Conservation (phyloP, 2,329 filamentous ascomycete genomes). For the Alternaria arbusti region DNA sequence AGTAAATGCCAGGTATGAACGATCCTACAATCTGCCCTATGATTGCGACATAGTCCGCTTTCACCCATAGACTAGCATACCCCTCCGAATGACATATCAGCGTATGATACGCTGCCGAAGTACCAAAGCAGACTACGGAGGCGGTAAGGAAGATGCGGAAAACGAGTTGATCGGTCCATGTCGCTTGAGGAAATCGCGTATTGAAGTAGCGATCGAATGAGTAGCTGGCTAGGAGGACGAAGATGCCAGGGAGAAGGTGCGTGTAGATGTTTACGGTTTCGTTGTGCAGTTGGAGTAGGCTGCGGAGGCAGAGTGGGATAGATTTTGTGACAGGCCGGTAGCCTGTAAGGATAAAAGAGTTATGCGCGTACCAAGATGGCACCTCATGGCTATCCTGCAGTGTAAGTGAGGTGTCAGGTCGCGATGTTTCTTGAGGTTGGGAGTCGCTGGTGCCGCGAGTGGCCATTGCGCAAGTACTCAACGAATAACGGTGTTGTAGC, state of each 20-base stretch:
- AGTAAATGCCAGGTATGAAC: conserved; percentile 78
- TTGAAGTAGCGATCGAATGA: conserved; percentile 16
- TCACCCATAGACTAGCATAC: conserved; percentile 81
- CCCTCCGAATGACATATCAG: conserved; percentile 78
- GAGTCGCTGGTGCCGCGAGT: neutral
- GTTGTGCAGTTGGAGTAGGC: conserved; percentile 67
- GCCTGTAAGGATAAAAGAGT: conserved; percentile 59
- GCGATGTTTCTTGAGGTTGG: neutral
- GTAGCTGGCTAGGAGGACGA: conserved; percentile 13
- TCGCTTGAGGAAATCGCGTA: conserved; percentile 12
- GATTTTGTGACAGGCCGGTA: conserved; percentile 68
- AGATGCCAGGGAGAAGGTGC: conserved; percentile 57
- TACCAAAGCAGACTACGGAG: conserved; percentile 48
- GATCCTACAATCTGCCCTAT: conserved; percentile 86
- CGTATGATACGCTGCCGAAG: conserved; percentile 74
- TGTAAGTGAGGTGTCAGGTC: neutral
- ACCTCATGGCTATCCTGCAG: neutral
- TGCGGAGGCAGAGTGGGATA: conserved; percentile 61
- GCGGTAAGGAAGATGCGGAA: conserved; percentile 33
- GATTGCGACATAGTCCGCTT: conserved; percentile 90
- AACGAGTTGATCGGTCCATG: conserved; percentile 24
- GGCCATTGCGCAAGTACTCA: neutral
- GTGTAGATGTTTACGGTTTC: conserved; percentile 72
- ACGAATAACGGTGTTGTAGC: neutral
- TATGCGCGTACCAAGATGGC: conserved; percentile 9